These are phyloP conservation scores for Myochromella boudieri DNA, from an alignment of 768 basidiomycete genomes.

Conservation along the genomic window DNA sequence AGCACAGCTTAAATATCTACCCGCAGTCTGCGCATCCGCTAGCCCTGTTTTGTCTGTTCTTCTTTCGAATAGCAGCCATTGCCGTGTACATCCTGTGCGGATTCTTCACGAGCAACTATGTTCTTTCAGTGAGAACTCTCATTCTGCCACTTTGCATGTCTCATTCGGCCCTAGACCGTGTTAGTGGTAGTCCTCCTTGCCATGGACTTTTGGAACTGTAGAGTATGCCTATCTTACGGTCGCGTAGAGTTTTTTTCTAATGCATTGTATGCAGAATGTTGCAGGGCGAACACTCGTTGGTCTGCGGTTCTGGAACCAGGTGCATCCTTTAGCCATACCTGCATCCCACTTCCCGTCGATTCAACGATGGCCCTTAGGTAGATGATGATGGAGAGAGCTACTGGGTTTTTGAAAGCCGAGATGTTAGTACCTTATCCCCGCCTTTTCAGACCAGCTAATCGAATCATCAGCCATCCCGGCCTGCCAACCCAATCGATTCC, in stretches of 20 bases:
- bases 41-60: slow-evolving; percentile 83
- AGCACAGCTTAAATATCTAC: slow-evolving; percentile 11
- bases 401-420: slow-evolving; percentile 98
- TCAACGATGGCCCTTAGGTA: slow-evolving; percentile 47
- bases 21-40: slow-evolving; percentile 78
- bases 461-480: slow-evolving; percentile 70
- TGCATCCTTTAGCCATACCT: slow-evolving; percentile 23
- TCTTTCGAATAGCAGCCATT: slow-evolving; percentile 88
- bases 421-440: slow-evolving; percentile 53
- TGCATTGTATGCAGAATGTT: slow-evolving; percentile 64
- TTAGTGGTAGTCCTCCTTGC: slow-evolving; percentile 90
- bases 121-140: slow-evolving; percentile 72
- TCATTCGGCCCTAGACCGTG: slow-evolving; percentile 57
- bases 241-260: not conserved
- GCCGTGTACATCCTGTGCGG: slow-evolving; percentile 93
- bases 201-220: slow-evolving; percentile 98
- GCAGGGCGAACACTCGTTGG: slow-evolving; percentile 93
- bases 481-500: slow-evolving; percentile 85
- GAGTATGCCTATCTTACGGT: slow-evolving; percentile 47
- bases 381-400: slow-evolving; percentile 95
- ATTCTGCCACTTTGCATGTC: not conserved
- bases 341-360: not conserved
- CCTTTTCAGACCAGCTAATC: not conserved
- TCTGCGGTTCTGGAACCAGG: slow-evolving; percentile 97
- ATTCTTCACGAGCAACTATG: slow-evolving; percentile 86